phyloP scores from a whole-genome alignment of 106 monocot genomes.

The Hemerocallis citrina region DNA sequence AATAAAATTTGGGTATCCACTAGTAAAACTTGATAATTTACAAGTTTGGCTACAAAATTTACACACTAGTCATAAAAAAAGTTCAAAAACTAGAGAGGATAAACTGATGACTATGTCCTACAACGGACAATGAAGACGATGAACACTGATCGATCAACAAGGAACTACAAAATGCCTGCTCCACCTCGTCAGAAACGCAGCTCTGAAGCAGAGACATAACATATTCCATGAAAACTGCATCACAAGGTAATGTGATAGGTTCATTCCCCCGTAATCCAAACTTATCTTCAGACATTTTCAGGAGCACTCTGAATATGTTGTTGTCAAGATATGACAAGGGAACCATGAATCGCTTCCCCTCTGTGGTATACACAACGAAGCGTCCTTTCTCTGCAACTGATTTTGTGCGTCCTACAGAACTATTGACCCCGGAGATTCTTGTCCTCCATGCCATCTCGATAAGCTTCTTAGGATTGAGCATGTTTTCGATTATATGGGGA shows the following conservation, averaged over 20 bases:
- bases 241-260: constrained; percentile 30
- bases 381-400: constrained; percentile 21
- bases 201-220: constrained; percentile 12
- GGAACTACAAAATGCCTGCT: constrained; percentile 17
- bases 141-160: neutral
- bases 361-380: constrained; percentile 16
- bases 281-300: constrained; percentile 24
- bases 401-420: too few relatives aligned
- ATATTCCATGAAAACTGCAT: constrained; percentile 20
- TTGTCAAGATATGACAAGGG: constrained; percentile 16
- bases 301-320: constrained; percentile 7
- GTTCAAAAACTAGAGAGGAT: too few relatives aligned
- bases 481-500: too few relatives aligned
- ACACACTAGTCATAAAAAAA: too few relatives aligned
- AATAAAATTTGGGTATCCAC: too few relatives aligned
- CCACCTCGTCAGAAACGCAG: constrained; percentile 10
- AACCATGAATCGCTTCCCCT: constrained; percentile 16
- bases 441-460: neutral
- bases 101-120: too few relatives aligned
- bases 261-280: constrained; percentile 18
- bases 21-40: too few relatives aligned
- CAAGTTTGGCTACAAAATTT: too few relatives aligned
- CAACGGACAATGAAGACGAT: neutral
- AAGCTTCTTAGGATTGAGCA: constrained; percentile 6
- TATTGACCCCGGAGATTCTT: neutral